These are phyloP conservation scores for Botrytis medusae DNA, from an alignment of 2,329 filamentous ascomycete genomes.

Conservation along the genomic window DNA sequence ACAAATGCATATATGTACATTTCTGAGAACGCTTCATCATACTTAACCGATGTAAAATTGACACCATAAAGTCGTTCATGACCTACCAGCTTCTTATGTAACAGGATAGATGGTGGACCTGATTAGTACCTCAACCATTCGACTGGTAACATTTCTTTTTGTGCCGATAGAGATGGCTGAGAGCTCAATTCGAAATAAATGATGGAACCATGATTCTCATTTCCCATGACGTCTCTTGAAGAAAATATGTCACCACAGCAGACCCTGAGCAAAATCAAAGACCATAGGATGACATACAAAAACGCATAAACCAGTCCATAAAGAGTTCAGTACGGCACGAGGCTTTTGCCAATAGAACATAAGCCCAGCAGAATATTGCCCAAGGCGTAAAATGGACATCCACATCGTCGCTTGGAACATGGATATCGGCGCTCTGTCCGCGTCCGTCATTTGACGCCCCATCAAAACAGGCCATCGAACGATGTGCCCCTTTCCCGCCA, in stretches of 20 bases:
- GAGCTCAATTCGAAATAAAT: not conserved
- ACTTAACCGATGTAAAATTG: not conserved
- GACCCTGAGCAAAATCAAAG: not conserved
- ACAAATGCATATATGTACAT: conserved; percentile 8
- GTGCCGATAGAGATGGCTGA: not conserved
- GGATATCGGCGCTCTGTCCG: not conserved
- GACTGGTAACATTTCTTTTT: not conserved
- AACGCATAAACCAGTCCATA: not conserved
- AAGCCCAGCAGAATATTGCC: not conserved
- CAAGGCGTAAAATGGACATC: not conserved
- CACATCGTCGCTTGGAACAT: not conserved
- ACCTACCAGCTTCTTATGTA: not conserved
- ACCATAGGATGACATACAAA: not conserved
- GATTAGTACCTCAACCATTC: not conserved
- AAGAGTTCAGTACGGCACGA: not conserved
- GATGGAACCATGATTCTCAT: not conserved
- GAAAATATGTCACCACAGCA: not conserved
- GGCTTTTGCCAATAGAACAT: not conserved
- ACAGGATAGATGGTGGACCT: not conserved
- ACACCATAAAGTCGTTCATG: not conserved
- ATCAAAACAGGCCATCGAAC: not conserved
- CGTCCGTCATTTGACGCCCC: not conserved
- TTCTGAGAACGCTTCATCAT: not conserved
- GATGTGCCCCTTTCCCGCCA: not conserved
- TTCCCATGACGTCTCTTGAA: not conserved